Base-by-base conservation (phyloP, 306 rosid species). In the Trifolium repens region DNA sequence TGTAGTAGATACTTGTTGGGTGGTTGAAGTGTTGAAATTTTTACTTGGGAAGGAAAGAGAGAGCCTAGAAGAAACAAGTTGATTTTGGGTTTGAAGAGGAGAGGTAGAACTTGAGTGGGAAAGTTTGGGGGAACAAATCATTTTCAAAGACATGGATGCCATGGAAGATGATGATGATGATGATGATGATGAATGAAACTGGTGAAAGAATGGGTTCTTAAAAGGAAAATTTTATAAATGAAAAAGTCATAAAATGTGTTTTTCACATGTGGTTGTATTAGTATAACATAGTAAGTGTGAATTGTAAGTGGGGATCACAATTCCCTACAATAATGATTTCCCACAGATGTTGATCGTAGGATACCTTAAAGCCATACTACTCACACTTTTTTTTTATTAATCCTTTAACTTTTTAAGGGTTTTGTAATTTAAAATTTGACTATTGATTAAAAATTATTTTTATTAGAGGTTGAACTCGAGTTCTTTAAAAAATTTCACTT, bases 141-240 rank as follows among this genome's bases (percentile, higher is more conserved):
- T 63, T 26, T 75, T 83, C 72, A 81, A 55, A 79, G 69, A 27
- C 40, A 87, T 32, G 16, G 91, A 85, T 19, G 94, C 94, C 96
- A 93, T 93, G 16, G 70, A 74, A 34, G 77, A 4, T 47, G 79
- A 5, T 49, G 74, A 44, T 46, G 80, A 8, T 50, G 74, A 50
- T 12, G 77, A 4, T 47, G 79, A 5, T 50, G 74, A 50, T 12
- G 32, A 14, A 42, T 13, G 37, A 54, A 54, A 16, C 5, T 68
- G 40, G 63, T 39, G 67, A 54, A 40, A 75, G 54, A 6, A 39
- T 58, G 58, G 14, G 24, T 17, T 15, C 34, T 39, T 19, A 12
- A 59, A 59, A 53, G 67, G 77, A 71, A 52, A 35, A 14, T 57
- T 71, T 62, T 83, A 77, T 74, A 81, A 75, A 22, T 32, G 15